These are phyloP conservation scores for Clitoria ternatea DNA, from an alignment of 306 rosid species.

Conservation along the genomic window DNA sequence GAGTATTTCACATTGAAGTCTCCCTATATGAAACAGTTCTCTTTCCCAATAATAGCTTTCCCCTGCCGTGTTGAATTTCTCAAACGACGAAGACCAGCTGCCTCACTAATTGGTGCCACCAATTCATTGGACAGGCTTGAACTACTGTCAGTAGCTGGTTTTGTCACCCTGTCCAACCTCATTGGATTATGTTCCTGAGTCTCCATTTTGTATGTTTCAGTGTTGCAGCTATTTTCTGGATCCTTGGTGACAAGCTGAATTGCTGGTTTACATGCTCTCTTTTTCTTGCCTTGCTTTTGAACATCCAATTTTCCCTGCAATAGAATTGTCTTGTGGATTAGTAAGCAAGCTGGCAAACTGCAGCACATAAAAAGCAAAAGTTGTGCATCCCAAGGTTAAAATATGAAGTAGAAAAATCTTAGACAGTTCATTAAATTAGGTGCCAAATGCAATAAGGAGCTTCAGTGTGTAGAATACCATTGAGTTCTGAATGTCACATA, in stretches of 20 bases:
- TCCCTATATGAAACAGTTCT: slow-evolving; percentile 1
- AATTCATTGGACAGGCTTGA: slow-evolving; percentile 21
- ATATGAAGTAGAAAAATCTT: not conserved
- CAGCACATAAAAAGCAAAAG: not conserved
- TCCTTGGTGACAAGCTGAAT: slow-evolving; percentile 47
- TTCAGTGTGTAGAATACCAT: slow-evolving; percentile 41
- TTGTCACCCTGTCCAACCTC: slow-evolving; percentile 15
- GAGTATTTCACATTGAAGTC: not conserved
- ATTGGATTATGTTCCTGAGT: not conserved
- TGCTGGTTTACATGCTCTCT: slow-evolving; percentile 35
- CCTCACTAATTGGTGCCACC: slow-evolving; percentile 4
- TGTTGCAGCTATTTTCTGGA: slow-evolving; percentile 29
- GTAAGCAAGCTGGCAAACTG: slow-evolving; percentile 7
- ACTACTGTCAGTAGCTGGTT: not conserved
- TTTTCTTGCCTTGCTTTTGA: slow-evolving; percentile 42
- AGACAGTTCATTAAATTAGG: not conserved
- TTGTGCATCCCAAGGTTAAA: not conserved
- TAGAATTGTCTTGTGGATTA: slow-evolving; percentile 17
- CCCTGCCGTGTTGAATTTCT: slow-evolving; percentile 15
- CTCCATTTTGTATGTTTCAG: slow-evolving; percentile 15
- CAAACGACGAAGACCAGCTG: slow-evolving; percentile 10
- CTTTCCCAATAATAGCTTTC: slow-evolving; percentile 3
- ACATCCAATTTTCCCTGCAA: slow-evolving; percentile 44
- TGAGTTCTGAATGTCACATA: slow-evolving; percentile 73
- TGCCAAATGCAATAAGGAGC: slow-evolving; percentile 9